phyloP scores from a whole-genome alignment of 805 yeast genomes.

The Yarrowia porcina region DNA sequence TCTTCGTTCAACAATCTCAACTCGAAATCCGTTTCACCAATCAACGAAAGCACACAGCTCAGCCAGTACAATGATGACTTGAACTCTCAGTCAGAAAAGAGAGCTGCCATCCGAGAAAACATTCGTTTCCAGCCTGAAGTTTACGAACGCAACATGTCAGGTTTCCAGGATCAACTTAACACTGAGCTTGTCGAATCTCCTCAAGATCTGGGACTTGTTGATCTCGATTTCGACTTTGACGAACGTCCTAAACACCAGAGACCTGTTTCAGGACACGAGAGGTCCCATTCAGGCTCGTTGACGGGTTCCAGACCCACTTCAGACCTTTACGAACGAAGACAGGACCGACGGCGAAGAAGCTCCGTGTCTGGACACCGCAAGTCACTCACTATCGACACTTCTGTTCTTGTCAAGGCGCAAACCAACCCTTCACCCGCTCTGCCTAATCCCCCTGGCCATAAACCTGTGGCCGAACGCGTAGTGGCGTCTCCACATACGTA shows the following conservation, averaged over 20 bases:
- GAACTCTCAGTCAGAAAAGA: neutral
- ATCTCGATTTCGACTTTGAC: neutral
- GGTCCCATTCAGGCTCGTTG: neutral
- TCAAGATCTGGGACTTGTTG: neutral
- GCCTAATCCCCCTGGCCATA: neutral
- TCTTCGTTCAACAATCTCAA: neutral
- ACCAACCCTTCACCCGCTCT: neutral
- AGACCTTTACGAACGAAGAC: neutral
- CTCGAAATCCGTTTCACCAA: neutral
- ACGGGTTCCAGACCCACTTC: neutral
- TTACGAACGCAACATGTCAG: neutral
- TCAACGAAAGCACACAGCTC: neutral
- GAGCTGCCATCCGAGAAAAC: neutral
- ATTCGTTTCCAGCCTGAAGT: neutral
- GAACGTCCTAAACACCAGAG: neutral
- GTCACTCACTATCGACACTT: slow-evolving; percentile 9
- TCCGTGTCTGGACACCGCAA: neutral
- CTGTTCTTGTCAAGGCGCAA: neutral
- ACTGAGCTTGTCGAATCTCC: neutral
- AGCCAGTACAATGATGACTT: slow-evolving; percentile 5
- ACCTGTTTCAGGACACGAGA: neutral
- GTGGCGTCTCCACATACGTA: slow-evolving; percentile 18
- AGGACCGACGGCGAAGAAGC: neutral
- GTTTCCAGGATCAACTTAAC: neutral
- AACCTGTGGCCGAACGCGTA: slow-evolving; percentile 32